Base-by-base conservation (phyloP, 176 grass and related monocot genomes). In the Lolium perenne region DNA sequence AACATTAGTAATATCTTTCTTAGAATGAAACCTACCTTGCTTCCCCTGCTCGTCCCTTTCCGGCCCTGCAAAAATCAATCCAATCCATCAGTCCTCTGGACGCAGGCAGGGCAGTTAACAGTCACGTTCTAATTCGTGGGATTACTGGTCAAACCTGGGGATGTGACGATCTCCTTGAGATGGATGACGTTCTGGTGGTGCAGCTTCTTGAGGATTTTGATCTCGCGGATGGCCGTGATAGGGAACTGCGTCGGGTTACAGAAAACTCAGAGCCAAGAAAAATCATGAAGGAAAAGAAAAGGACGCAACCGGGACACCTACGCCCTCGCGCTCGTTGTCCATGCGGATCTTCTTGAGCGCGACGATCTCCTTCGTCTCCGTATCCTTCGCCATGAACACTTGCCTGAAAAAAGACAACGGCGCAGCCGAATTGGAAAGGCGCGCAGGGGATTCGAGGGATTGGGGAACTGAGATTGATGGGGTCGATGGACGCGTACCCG, bases 331-430 rank as follows among this genome's bases (percentile, higher is more conserved):
- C 86, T 98, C 92, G 88, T 95, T 98, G 56, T 94, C 90, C 92
- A 93, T 96, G 84, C 94, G 89, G 84, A 98, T 98, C 88, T 98
- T 98, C 90, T 96, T 98, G 55, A 96, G 79, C 63, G 92, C 97
- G 49, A 98, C 97, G 54, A 96, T 98, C 76, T 96, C 97, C 57
- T 93, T 83, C 1, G 92, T 94, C 66, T 71, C 84, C 32, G 55
- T 92, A 79, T 98, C 97, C 84, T 91, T 95, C 81, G 97, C 97
- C 97, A 95, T 98, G 75, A 91, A 96, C 13, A 94, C 97, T 82
- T 96, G 94, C 80, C 97, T 98, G 80, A 23, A 16, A 26, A n/a
- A 35, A 35, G 18, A 23, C 8, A 40, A 49, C 20, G 46, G 58
- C 1, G 23, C 48, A 22, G 80, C 11, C 22, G 14, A 76, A 82